A percentile compares a stretch with the other conserved stretches of the same genome.
These are phyloP conservation scores for Acanthamoeba royreba DNA, from an alignment of 208 protist species.

Conservation along the genomic window DNA sequence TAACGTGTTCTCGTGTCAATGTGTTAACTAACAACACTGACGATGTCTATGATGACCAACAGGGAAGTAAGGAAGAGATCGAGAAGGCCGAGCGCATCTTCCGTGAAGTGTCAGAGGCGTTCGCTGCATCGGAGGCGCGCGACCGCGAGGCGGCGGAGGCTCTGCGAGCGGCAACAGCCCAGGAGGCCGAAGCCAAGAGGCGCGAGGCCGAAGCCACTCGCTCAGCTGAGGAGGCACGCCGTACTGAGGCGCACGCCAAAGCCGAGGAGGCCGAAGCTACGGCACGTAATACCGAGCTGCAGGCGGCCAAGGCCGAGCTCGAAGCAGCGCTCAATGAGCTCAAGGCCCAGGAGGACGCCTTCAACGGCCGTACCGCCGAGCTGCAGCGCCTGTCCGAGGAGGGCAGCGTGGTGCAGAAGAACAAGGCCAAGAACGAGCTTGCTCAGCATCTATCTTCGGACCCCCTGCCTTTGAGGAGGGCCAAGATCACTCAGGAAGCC, in stretches of 20 bases:
- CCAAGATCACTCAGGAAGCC: constrained; percentile 39
- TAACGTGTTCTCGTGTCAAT: too few relatives aligned
- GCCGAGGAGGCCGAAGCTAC: constrained; percentile 28
- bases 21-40: too few relatives aligned
- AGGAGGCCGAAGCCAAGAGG: constrained; percentile 12
- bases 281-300: neutral
- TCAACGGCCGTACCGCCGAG: constrained; percentile 15
- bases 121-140: neutral
- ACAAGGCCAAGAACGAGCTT: constrained; percentile 56
- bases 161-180: neutral
- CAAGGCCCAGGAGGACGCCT: constrained; percentile 55
- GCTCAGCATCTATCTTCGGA: neutral
- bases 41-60: too few relatives aligned
- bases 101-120: constrained; percentile 9
- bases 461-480: neutral
- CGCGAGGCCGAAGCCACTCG: neutral
- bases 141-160: neutral
- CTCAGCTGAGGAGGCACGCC: neutral
- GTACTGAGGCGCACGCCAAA: neutral
- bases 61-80: constrained; percentile 19
- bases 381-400: constrained; percentile 36
- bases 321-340: neutral
- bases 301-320: constrained; percentile 23
- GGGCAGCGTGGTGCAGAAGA: constrained; percentile 17
- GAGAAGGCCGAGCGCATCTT: neutral